Base-by-base conservation (phyloP, 2,329 filamentous ascomycete genomes). In the Ophiostoma fasciatum region DNA sequence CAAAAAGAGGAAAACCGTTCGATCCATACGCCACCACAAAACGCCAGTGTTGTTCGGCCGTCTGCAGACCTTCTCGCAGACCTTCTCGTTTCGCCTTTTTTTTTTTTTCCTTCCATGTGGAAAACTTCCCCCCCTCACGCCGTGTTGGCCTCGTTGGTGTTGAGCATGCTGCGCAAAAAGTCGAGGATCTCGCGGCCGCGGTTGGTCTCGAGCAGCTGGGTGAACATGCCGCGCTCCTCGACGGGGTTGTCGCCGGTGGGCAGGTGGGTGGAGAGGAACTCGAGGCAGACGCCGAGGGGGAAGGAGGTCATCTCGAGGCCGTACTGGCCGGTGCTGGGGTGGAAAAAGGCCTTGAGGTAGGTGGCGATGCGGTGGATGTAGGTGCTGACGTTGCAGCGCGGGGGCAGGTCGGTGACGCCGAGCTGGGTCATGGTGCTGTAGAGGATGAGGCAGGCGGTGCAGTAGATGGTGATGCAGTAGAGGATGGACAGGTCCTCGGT, bases 401-500 rank as follows among this genome's bases (percentile, higher is more conserved):
- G 10, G n/a, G 45, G 40, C 2, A 42, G 32, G 30, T 41, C 18
- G 29, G 35, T 22, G 13, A 40, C 19, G 29, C 13, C 21, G n/a
- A 45, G 36, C 5, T 30, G 11, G 14, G 30, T 34, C 33, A 47
- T 42, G 12, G 37, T 35, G 33, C 25, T 42, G 35, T 45, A 46
- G n/a, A 48, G 40, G n/a, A 46, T 29, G 12, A 48, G 26, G 7
- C 39, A 45, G 15, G 31, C 33, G 13, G 44, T 36, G 35, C 39
- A 42, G 31, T 39, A 46, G 18, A 45, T 31, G 12, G 35, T 27
- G 43, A 46, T 42, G 5, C 39, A 39, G 31, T 48, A 42, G 17
- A 45, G 29, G 8, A 42, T 34, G 14, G 45, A 38, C 14, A 48
- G 27, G 20, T 45, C 44, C 17, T 48, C 44, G 5, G 42, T 42